Evolutionary conservation across 2,329 filamentous ascomycete genomes (phyloP), one percentile per base, ranked within the genome.

Genomic region (Talaromyces marneffei): DNA sequence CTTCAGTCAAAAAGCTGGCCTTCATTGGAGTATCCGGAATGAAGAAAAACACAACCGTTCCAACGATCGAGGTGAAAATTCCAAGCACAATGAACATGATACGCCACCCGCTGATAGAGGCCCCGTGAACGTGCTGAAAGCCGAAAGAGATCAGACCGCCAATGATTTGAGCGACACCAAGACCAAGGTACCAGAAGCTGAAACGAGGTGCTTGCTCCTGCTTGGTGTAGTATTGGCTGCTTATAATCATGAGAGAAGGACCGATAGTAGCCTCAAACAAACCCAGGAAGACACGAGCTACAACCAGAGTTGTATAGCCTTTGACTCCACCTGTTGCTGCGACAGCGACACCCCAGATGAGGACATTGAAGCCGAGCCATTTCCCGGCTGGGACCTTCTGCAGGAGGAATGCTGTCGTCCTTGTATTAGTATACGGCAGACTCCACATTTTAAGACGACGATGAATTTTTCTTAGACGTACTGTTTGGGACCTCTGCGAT

Each of bases 401-500:
- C 16, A 89, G 79, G 20, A 87, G 78, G 64, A 82, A 82, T 62
- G 79, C 82, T 83, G 59, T 29, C 25, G 25, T 64, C 40, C 59
- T 63, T 9, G 39, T n/a, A 33, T 56, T 3, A 53, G 33, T 42
- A 8, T 18, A 48, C 20, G 10, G 29, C n/a, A 55, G 0, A 16
- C 27, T 8, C 12, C 0, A 29, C 5, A 5, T 14, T 35, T 29
- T 7, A 27, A 40, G 20, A 35, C 14, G 14, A 35, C 5, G 14
- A 40, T n/a, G n/a, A 33, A 18, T 37, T 10, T 16, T 20, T 16
- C 6, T 37, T 35, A 18, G 18, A 70, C 73, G 63, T 67, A 83
- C 83, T 82, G 62, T 85, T 85, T 9, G 84, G 84, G 2, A 87
- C 73, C 69, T 87, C 85, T 31, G 83, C 84, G 62, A 82, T 76